Evolutionary conservation across 2,329 filamentous ascomycete genomes (phyloP), one percentile per base, ranked within the genome.

Genomic region (Colletotrichum musicola): DNA sequence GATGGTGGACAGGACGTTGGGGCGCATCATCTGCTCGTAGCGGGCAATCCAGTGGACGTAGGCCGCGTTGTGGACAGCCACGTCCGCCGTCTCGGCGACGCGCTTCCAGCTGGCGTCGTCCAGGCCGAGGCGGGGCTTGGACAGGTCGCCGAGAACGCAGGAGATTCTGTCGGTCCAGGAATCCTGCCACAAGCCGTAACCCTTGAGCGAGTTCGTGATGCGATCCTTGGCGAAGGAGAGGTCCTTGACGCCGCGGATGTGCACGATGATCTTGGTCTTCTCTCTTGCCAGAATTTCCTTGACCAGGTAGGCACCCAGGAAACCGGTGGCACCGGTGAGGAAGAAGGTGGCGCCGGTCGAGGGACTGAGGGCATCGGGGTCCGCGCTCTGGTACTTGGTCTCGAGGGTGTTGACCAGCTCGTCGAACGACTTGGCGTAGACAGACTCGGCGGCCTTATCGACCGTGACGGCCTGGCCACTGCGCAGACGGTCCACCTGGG

Each of bases 261-360:
- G 65, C 14, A 49, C 66, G n/a, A 69, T 65, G 18, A 69, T 38
- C 42, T 49, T 56, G 25, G 40, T 40, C 12, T 47, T 66, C 91
- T 82, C 81, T 25, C 91, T 85, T 46, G 87, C 86, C 1, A 98
- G 84, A 1, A 97, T 80, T 63, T 97, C 93, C 63, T 87, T 87
- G 38, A 97, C 82, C 12, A 98, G 83, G 75, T 94, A 97, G 0
- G 93, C 88, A 30, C 95, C 95, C 20, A 98, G 81, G 83, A 98
- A 98, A 2, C 95, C 95, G 5, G 95, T 98, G 4, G 93, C 94
- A 50, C 95, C 94, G 3, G 95, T 98, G 5, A 98, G 81, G 78
- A 98, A 92, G 12, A 96, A 85, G 0, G 91, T 94, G 30, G 30
- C 30, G 30, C 30, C 30, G 30, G 30, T 35, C 30, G 30, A 35